Base-by-base conservation (phyloP, 73 alveolate species). In the Breviolum minutum region DNA sequence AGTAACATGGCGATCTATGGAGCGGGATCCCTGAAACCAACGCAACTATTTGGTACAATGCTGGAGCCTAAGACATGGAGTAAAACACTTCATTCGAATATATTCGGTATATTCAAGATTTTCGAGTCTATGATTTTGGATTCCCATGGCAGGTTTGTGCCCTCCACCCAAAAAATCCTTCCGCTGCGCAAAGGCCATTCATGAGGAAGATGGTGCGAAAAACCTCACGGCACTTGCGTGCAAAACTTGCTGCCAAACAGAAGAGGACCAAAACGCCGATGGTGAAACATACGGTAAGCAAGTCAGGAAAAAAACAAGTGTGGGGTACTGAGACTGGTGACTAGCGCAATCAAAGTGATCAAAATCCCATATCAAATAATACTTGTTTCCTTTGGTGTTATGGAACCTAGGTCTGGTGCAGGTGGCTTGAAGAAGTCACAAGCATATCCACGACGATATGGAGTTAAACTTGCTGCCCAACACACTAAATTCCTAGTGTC, bases 1-100 rank as follows among this genome's bases (percentile, higher is more conserved):
- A 80, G 89, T 80, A 11, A 30, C 89, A 80, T 80, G 89, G 89
- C 62, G 8, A 70, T 40, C 14, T 80, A 26, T 22, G 89, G 89
- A 1, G 64, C 89, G 14, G 8, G 8, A 16, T 40, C 89, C 17
- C 27, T 80, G 7, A 80, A 80, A 11, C 89, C 89, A 4, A 80
- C 70, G 7, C 66, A 40, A 32, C 10, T 80, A 16, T 80, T 80
- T 29, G 89, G 89, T 11, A 80, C 89, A 8, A 27, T 9, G 86
- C 30, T 77, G 86, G 86, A 63, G 86, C 86, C 86, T 77, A 40
- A 40, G 54, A 40, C 54, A 40, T 40, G 74, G 17, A 17, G 74
- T 66, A 66, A 17, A 11, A 13, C 74, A 66, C 17, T 13, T 66
- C 74, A n/a, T n/a, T n/a, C n/a, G n/a, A n/a, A n/a, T n/a, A n/a